These are phyloP conservation scores for Prinsepia uniflora DNA, from an alignment of 306 rosid genomes.

Conservation along the genomic window DNA sequence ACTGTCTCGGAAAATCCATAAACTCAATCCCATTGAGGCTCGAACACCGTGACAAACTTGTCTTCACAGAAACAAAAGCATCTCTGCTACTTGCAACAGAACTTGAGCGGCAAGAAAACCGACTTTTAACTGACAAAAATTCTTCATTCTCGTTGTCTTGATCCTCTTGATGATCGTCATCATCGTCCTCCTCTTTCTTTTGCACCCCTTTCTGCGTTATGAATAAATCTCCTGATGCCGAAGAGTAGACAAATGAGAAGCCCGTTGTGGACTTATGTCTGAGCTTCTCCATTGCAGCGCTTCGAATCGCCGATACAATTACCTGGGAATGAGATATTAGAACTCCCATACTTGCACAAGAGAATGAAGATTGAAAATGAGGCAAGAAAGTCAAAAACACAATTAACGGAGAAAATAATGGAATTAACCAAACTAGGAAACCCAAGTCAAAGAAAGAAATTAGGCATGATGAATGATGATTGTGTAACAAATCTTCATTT, in stretches of 20 bases:
- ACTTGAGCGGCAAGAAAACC: constrained; percentile 55
- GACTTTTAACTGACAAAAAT: constrained; percentile 61
- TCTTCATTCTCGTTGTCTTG: constrained; percentile 49
- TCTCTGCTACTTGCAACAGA: constrained; percentile 46
- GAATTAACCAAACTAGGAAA: constrained; percentile 5
- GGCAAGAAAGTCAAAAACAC: too few relatives aligned
- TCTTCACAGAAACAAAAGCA: constrained; percentile 53
- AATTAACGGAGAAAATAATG: too few relatives aligned
- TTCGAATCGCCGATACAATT: constrained; percentile 65
- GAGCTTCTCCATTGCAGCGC: constrained; percentile 59
- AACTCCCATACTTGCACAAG: too few relatives aligned
- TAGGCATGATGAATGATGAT: too few relatives aligned
- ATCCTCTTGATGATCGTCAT: constrained; percentile 4
- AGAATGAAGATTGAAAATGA: too few relatives aligned
- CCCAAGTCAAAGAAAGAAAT: too few relatives aligned
- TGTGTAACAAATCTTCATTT: not conserved
- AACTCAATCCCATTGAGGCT: constrained; percentile 57
- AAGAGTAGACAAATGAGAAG: constrained; percentile 56
- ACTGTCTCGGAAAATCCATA: constrained; percentile 45
- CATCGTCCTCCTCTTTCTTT: constrained; percentile 15
- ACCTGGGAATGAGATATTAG: constrained; percentile 35
- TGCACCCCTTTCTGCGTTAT: constrained; percentile 30
- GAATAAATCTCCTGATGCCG: constrained; percentile 46
- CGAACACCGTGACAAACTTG: constrained; percentile 63
- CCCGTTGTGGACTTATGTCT: constrained; percentile 43